A percentile compares a stretch with the other conserved stretches of the same genome.
phyloP scores from a whole-genome alignment of 345 rosid genomes.

The Aegle marmelos region DNA sequence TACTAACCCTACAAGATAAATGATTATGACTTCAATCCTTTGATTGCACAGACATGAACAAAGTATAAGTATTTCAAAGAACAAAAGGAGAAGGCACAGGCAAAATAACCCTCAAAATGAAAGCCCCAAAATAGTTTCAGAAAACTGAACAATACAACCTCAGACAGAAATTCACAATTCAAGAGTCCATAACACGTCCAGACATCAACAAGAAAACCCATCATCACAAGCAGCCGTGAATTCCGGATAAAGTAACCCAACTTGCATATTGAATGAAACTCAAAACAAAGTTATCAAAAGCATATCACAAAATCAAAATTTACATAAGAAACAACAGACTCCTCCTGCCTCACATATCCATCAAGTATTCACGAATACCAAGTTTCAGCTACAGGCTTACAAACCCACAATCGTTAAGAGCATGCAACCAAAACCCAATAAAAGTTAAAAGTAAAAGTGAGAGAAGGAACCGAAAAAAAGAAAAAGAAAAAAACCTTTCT shows the following conservation, averaged over 20 bases:
- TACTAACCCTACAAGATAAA: neutral
- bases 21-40: neutral
- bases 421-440: neutral
- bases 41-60: neutral
- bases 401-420: neutral
- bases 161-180: neutral
- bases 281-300: neutral
- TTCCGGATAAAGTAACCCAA: neutral
- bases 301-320: too few relatives aligned
- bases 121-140: neutral
- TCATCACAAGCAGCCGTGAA: neutral
- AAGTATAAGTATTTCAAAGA: neutral
- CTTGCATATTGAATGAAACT: neutral
- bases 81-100: neutral
- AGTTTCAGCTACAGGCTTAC: neutral
- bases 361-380: neutral
- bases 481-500: constrained; percentile 30
- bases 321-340: neutral
- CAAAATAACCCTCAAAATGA: neutral
- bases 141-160: neutral
- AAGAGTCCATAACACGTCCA: neutral
- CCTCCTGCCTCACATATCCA: neutral
- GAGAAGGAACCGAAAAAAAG: neutral
- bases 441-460: too few relatives aligned
- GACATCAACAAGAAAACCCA: neutral